Evolutionary conservation across 2,329 filamentous ascomycete species (phyloP), one percentile per base, ranked within the genome.

Genomic region (Cyphellophora attinorum): DNA sequence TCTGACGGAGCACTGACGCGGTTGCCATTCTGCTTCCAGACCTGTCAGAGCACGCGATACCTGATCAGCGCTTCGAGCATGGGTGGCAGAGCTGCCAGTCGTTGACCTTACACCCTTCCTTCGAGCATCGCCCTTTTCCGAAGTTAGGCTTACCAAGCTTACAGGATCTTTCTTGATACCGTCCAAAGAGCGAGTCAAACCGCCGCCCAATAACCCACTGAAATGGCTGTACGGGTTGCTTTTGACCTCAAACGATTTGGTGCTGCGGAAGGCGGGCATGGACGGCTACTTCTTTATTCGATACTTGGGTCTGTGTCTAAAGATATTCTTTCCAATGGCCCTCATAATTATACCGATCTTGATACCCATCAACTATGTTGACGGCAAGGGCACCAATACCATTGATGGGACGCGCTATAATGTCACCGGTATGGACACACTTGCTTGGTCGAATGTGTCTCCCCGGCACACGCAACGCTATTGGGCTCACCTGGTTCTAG

Each of bases 401-500:
- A 47, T 47, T 31, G 34, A 29, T 19, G 34, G 37, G 14, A 39
- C 41, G 12, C 38, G 35, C 12, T 55, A 47, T 35, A 53, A 49
- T 36, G 36, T 54, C 37, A 50, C 46, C 12, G 52, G 53, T 29
- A 45, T 55, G 8, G 52, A 56, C 41, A 49, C 40, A 25, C 42
- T 56, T 19, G 50, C 49, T 13, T 54, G 49, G 46, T 47, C 48
- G 33, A 56, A 55, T 39, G 46, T 56, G 19, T 41, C 51, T 32
- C 45, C 48, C 14, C 34, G 31, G 13, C 40, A 56, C 14, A 48
- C 46, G 14, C 34, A 33, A 40, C 44, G 53, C 37, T 56, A 53
- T 35, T 56, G 54, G 53, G 53, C 51, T 11, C 53, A 55, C 47
- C 41, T 50, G 19, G 29, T 54, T 16, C 44, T 52, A 28, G 51